Conservation (phyloP, 768 basidiomycete genomes). For the Termitomyces titanicus region DNA sequence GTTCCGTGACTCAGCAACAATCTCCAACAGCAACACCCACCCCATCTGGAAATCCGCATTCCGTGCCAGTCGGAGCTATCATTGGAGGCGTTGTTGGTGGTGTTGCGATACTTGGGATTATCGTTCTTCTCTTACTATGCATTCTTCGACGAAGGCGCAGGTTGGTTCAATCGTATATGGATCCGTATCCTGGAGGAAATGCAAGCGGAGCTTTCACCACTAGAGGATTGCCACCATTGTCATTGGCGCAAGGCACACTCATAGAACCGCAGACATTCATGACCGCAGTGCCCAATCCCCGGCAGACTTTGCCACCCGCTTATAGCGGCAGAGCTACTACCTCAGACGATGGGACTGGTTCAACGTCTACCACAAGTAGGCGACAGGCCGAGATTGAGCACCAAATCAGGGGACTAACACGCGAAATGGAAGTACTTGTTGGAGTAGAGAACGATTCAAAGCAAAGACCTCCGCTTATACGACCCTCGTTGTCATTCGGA, state of each 20-base stretch:
- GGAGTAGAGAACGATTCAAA: neutral
- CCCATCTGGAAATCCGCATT: neutral
- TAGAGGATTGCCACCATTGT: neutral
- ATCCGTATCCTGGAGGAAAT: neutral
- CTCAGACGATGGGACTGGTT: neutral
- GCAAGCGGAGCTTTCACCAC: neutral
- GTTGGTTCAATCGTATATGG: neutral
- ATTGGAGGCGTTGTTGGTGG: slow-evolving; percentile 12
- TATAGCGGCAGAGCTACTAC: neutral
- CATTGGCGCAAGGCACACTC: neutral
- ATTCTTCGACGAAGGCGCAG: neutral
- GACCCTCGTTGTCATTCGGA: neutral
- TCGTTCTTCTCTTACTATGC: slow-evolving; percentile 2
- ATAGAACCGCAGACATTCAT: neutral
- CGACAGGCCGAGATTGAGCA: slow-evolving; percentile 9
- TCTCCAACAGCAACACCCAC: neutral
- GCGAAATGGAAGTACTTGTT: slow-evolving; percentile 5
- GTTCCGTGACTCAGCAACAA: neutral
- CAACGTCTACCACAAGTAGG: neutral
- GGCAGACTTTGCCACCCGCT: neutral
- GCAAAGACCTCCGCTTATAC: neutral
- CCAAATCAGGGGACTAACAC: slow-evolving; percentile 2
- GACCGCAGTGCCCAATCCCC: neutral
- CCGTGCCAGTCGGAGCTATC: slow-evolving; percentile 4
- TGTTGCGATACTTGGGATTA: slow-evolving; percentile 2